Conservation (phyloP, 2,329 filamentous ascomycete species). For the Stagonosporopsis tanaceti region DNA sequence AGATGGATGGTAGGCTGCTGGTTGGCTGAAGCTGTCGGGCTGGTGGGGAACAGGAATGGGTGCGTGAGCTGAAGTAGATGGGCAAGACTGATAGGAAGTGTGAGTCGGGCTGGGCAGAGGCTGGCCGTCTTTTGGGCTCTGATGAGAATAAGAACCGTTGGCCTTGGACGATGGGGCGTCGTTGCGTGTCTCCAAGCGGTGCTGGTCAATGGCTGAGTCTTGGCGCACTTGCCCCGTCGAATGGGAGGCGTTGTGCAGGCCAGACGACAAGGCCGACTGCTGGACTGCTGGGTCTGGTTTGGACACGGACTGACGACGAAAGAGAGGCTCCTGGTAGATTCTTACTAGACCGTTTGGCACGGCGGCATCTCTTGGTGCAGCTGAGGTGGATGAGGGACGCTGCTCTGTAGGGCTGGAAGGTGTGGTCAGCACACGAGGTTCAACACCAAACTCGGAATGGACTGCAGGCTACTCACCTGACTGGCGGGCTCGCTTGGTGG, state of each 20-base stretch:
- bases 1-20: constrained; percentile 8
- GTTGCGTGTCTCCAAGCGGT: constrained; percentile 26
- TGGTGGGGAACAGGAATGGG: constrained; percentile 12
- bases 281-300: constrained; percentile 16
- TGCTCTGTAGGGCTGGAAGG: constrained; percentile 15
- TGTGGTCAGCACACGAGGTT: constrained; percentile 6
- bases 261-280: constrained; percentile 18
- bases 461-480: constrained; percentile 12
- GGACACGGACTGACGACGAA: constrained; percentile 11
- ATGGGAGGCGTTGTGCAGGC: constrained; percentile 13
- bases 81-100: constrained; percentile 11
- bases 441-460: neutral
- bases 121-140: constrained; percentile 19
- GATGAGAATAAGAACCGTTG: constrained; percentile 24
- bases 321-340: constrained; percentile 7
- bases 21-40: constrained; percentile 6
- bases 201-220: constrained; percentile 32
- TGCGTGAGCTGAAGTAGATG: constrained; percentile 22
- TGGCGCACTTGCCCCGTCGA: constrained; percentile 26
- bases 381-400: constrained; percentile 1
- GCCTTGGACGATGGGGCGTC: constrained; percentile 25
- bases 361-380: neutral
- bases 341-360: neutral
- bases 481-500: constrained; percentile 16
- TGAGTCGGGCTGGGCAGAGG: constrained; percentile 5